Evolutionary conservation across 805 yeast genomes (phyloP), one percentile per base, ranked within the genome.

Genomic region (Candida verbasci): DNA sequence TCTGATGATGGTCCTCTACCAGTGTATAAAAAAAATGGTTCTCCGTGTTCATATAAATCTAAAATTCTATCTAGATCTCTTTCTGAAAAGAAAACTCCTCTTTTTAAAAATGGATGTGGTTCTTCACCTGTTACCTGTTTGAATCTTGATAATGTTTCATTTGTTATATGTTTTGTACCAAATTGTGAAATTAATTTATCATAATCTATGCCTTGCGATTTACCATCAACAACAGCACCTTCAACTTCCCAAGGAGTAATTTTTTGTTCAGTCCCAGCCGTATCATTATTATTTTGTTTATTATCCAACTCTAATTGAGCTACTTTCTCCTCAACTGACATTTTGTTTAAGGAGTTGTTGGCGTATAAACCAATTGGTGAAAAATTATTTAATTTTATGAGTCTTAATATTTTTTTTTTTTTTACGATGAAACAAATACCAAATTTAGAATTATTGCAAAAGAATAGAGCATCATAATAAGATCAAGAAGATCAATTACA

Each of bases 171-270:
- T 43, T 68, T 78, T 24, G 97, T 88, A 50, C 98, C 98, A 52
- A 93, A 93, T 55, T 85, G 86, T 45, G 70, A 69, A 50, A 87
- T 84, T 47, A 93, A 71, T 63, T 87, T 87, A 40, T 86, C 91
- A 57, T 93, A 93, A 65, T 93, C 96, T 48, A 93, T 89, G 18
- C 79, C 88, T 58, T 84, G 89, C n/a, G 84, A 77, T 50, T 82
- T 70, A 37, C 98, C 98, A 51, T 89, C 95, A 40, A 87, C 96
- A 31, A 91, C 94, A 2, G 97, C 97, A 40, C 97, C 98, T 62
- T 86, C 96, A 21, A 93, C 98, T 58, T 93, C 98, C 98, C 98
- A 93, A 33, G 98, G 98, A 1, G 98, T 93, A 38, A 68, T 53
- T 33, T 50, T 52, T 48, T 68, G 74, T 26, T 63, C 70, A n/a